These are phyloP conservation scores for Apostasia ramifera DNA, from an alignment of 106 monocot species.

Conservation along the genomic window DNA sequence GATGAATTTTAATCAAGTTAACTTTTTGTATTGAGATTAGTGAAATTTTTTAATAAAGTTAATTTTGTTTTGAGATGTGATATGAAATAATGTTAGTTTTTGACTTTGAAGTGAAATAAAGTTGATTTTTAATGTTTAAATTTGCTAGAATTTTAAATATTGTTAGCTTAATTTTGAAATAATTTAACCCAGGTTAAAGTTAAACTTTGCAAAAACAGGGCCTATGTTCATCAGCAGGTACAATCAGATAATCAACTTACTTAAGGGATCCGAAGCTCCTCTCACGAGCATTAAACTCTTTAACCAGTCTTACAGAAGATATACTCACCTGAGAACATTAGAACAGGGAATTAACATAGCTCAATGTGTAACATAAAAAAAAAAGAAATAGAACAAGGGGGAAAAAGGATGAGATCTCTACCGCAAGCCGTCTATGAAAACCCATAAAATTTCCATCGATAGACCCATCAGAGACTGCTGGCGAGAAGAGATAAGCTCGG, in stretches of 20 bases:
- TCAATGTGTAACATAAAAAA: not conserved
- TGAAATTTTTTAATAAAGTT: too few species aligned
- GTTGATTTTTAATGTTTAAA: too few species aligned
- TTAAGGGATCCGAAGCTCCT: slow-evolving; percentile 6
- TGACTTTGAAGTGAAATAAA: too few species aligned
- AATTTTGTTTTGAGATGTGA: too few species aligned
- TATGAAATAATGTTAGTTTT: too few species aligned
- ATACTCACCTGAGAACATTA: slow-evolving; percentile 10
- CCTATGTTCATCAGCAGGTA: not conserved
- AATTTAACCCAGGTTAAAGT: not conserved
- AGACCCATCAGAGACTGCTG: not conserved
- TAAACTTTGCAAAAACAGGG: too few species aligned
- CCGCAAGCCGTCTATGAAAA: not conserved
- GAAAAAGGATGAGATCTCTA: not conserved
- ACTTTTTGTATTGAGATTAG: too few species aligned
- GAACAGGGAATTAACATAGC: not conserved
- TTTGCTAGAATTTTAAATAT: too few species aligned
- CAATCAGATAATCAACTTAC: slow-evolving; percentile 14
- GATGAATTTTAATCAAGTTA: too few species aligned
- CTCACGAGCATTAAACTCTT: slow-evolving; percentile 1
- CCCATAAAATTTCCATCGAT: not conserved
- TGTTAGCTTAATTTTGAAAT: not conserved
- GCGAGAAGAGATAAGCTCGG: slow-evolving; percentile 10
- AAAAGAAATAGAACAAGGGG: not conserved
- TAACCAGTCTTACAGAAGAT: not conserved